Conservation (phyloP, 805 yeast species). For the Candida ascalaphidarum region DNA sequence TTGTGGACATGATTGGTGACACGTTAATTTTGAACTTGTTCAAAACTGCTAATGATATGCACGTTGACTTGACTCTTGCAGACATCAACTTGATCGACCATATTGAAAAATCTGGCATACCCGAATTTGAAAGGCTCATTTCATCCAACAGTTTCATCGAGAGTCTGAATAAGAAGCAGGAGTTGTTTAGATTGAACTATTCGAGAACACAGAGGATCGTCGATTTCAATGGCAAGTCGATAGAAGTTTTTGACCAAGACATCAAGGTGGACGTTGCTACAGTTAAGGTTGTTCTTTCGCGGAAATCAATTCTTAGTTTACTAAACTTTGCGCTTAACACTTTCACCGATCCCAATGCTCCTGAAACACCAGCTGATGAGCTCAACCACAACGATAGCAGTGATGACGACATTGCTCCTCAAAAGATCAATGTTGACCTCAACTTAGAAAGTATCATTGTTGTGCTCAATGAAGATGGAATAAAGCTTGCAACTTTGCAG, state of each 20-base stretch:
- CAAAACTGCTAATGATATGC: conserved; percentile 54
- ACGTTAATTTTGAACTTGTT: conserved; percentile 50
- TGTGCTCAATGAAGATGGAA: conserved; percentile 75
- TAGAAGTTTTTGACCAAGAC: conserved; percentile 72
- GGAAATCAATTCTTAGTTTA: conserved; percentile 70
- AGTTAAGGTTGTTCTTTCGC: conserved; percentile 62
- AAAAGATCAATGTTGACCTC: conserved; percentile 62
- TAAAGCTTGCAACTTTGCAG: conserved; percentile 69
- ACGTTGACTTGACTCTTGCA: conserved; percentile 52
- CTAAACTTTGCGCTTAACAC: conserved; percentile 79
- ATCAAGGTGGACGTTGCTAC: conserved; percentile 70
- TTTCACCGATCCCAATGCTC: conserved; percentile 74
- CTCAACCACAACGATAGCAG: conserved; percentile 59
- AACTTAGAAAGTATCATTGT: conserved; percentile 65
- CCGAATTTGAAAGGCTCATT: conserved; percentile 59
- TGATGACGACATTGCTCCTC: conserved; percentile 54
- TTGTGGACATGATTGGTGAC: conserved; percentile 69
- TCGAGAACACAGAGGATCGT: conserved; percentile 53
- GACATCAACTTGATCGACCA: conserved; percentile 70
- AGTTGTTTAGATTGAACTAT: conserved; percentile 53
- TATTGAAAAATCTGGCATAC: conserved; percentile 52
- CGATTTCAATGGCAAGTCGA: conserved; percentile 39
- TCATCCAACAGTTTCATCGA: conserved; percentile 45
- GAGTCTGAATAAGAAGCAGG: conserved; percentile 18
- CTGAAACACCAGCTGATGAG: conserved; percentile 58